phyloP scores from a whole-genome alignment of 768 basidiomycete genomes.

The Lepiota brunneoincarnata region DNA sequence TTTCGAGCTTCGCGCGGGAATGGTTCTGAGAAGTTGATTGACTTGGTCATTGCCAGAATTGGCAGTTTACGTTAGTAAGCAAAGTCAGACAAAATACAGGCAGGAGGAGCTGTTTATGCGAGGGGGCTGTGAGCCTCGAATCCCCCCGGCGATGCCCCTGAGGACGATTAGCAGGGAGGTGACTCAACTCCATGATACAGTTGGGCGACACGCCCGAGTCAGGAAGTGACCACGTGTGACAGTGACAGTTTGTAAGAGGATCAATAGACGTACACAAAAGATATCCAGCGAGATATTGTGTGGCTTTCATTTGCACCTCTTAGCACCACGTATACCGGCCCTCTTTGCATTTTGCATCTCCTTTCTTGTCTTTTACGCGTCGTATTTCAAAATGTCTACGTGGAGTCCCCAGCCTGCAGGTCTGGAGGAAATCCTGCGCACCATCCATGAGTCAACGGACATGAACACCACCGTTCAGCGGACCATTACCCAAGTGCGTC shows the following conservation, averaged over 20 bases:
- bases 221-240: constrained; percentile 6
- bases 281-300: constrained; percentile 26
- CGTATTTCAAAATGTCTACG: constrained; percentile 50
- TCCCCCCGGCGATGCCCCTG: too few species aligned
- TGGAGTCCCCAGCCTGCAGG: constrained; percentile 87
- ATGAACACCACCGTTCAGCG: constrained; percentile 73
- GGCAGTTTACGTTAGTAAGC: too few species aligned
- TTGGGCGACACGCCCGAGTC: neutral
- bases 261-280: constrained; percentile 26
- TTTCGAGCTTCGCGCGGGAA: too few species aligned
- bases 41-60: too few species aligned
- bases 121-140: neutral
- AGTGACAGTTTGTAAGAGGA: constrained; percentile 14
- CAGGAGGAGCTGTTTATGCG: neutral
- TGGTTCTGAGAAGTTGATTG: too few species aligned
- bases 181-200: too few species aligned
- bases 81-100: neutral
- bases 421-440: constrained; percentile 88
- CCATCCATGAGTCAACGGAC: constrained; percentile 89
- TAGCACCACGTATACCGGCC: constrained; percentile 19
- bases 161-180: too few species aligned
- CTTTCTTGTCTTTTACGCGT: constrained; percentile 29
- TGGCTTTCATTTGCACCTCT: constrained; percentile 17
- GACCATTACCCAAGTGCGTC: constrained; percentile 74
- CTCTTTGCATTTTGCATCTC: constrained; percentile 20